Percentiles rank a stretch among this genome's conserved stretches.
These are phyloP conservation scores for Lactarius pseudohatsudake DNA, from an alignment of 768 basidiomycete genomes.

Conservation along the genomic window DNA sequence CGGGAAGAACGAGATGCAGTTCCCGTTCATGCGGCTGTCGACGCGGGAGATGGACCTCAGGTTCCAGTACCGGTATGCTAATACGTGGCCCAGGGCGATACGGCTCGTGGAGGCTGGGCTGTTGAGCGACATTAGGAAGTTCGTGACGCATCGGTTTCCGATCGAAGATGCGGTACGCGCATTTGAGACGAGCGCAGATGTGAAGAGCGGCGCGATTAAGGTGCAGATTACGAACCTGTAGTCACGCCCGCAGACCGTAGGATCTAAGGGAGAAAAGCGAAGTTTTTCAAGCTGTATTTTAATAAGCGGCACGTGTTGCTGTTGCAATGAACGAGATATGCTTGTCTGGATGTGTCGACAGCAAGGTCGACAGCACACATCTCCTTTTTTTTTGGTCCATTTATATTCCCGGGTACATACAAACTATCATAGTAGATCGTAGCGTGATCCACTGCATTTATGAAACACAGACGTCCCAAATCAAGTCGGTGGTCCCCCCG, in stretches of 20 bases:
- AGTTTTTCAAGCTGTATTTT: background rate
- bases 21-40: slow-evolving; percentile 72
- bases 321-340: background rate
- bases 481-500: too few relatives aligned
- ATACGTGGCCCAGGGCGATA: slow-evolving; percentile 83
- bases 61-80: slow-evolving; percentile 70
- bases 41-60: slow-evolving; percentile 68
- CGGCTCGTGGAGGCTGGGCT: slow-evolving; percentile 70
- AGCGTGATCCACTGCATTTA: too few relatives aligned
- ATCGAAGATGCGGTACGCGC: slow-evolving; percentile 75
- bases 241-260: background rate
- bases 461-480: too few relatives aligned
- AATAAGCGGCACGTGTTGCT: background rate
- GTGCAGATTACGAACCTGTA: slow-evolving; percentile 37
- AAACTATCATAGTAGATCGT: too few relatives aligned
- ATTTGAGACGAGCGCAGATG: slow-evolving; percentile 68
- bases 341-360: too few relatives aligned
- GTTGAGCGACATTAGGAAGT: slow-evolving; percentile 68
- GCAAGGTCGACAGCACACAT: too few relatives aligned
- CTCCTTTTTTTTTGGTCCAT: too few relatives aligned
- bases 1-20: slow-evolving; percentile 42
- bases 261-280: background rate
- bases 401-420: too few relatives aligned
- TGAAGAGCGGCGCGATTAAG: slow-evolving; percentile 54
- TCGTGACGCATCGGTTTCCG: slow-evolving; percentile 76